Conservation (phyloP, 1,284 basidiomycete genomes). For the Leucoagaricus sp. region DNA sequence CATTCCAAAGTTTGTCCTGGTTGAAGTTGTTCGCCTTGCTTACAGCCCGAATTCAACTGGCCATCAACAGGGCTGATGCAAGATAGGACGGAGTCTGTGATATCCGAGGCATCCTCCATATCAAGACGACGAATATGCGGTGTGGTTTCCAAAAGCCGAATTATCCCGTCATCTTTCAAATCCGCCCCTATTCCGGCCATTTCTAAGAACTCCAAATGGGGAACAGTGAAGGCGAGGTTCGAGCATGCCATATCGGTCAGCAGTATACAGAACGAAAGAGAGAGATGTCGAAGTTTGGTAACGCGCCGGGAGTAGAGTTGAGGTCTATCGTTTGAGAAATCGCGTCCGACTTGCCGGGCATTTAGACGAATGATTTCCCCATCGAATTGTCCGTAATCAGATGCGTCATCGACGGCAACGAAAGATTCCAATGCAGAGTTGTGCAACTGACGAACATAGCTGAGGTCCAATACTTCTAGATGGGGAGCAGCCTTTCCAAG, state of each 20-base stretch:
- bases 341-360: slow-evolving; percentile 65
- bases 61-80: slow-evolving; percentile 57
- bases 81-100: slow-evolving; percentile 73
- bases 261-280: slow-evolving; percentile 72
- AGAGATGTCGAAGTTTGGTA: slow-evolving; percentile 76
- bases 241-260: slow-evolving; percentile 77
- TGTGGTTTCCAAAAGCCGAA: slow-evolving; percentile 71
- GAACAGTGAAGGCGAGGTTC: slow-evolving; percentile 72
- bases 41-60: neutral
- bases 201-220: slow-evolving; percentile 80
- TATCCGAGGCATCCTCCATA: slow-evolving; percentile 78
- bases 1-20: slow-evolving; percentile 73
- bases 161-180: slow-evolving; percentile 69
- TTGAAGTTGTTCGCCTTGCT: slow-evolving; percentile 21
- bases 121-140: slow-evolving; percentile 78
- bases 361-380: slow-evolving; percentile 51
- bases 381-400: slow-evolving; percentile 27
- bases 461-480: slow-evolving; percentile 83
- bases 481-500: slow-evolving; percentile 68
- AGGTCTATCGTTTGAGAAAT: slow-evolving; percentile 44
- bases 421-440: slow-evolving; percentile 78
- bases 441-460: slow-evolving; percentile 67
- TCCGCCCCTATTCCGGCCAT: slow-evolving; percentile 75
- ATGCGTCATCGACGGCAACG: slow-evolving; percentile 52
- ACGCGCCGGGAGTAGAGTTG: slow-evolving; percentile 58